phyloP scores from a whole-genome alignment of 768 basidiomycete genomes.

The Sistotremastrum niveocremeum region DNA sequence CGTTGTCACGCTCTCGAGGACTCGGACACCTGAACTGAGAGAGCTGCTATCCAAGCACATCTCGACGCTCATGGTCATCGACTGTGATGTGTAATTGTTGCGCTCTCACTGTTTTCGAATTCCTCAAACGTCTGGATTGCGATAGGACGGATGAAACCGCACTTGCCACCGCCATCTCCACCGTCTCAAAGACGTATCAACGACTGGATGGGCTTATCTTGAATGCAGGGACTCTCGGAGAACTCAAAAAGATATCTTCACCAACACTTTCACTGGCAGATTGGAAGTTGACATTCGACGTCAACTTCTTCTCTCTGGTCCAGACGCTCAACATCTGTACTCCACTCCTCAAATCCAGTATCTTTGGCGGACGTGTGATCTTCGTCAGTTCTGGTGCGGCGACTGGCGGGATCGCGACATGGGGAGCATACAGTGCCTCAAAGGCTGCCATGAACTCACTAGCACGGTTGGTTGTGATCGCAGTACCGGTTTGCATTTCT shows the following conservation, averaged over 20 bases:
- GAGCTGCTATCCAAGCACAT: constrained; percentile 29
- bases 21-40: constrained; percentile 48
- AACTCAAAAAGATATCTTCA: constrained; percentile 46
- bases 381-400: constrained; percentile 84
- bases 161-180: constrained; percentile 40
- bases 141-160: constrained; percentile 45
- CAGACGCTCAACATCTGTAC: constrained; percentile 52
- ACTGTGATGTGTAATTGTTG: constrained; percentile 56
- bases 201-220: constrained; percentile 67
- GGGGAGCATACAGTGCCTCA: constrained; percentile 72
- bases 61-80: constrained; percentile 33
- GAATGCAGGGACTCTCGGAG: constrained; percentile 72
- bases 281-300: constrained; percentile 67
- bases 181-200: constrained; percentile 39
- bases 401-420: constrained; percentile 47
- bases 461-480: constrained; percentile 37
- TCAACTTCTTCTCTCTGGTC: constrained; percentile 81
- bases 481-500: constrained; percentile 1
- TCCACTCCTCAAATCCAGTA: constrained; percentile 52
- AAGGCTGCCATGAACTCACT: constrained; percentile 89
- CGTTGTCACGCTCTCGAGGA: constrained; percentile 69
- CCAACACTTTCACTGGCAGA: constrained; percentile 33
- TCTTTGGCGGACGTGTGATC: constrained; percentile 50
- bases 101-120: neutral
- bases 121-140: neutral